These are phyloP conservation scores for Chlorella vulgaris DNA, from an alignment of 139 green algal genomes.

Conservation along the genomic window DNA sequence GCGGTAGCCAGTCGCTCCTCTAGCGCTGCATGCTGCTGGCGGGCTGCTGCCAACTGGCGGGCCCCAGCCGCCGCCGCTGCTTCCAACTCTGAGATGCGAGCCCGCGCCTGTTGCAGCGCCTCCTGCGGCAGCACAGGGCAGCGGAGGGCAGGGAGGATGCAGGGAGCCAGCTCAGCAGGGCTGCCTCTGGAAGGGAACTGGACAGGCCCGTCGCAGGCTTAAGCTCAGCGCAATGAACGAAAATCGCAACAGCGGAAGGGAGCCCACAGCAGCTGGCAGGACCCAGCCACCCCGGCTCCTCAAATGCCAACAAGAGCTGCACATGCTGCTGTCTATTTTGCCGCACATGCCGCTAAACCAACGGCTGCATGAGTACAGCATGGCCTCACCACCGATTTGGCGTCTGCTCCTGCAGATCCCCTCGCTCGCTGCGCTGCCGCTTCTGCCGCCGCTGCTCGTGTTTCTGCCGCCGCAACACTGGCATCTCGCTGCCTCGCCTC, in stretches of 20 bases:
- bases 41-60: constrained; percentile 8
- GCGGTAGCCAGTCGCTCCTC: constrained; percentile 7
- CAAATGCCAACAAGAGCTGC: not conserved
- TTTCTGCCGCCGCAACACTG: not conserved
- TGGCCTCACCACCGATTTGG: constrained; percentile 20
- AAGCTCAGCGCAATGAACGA: too few relatives aligned
- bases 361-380: too few relatives aligned
- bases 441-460: constrained; percentile 8
- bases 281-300: too few relatives aligned
- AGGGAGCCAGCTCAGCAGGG: not conserved
- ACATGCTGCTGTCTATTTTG: not conserved
- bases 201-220: not conserved
- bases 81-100: constrained; percentile 31
- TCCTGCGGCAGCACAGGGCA: not conserved
- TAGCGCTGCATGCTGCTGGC: not conserved
- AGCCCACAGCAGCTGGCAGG: too few relatives aligned
- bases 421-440: constrained; percentile 5
- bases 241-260: too few relatives aligned
- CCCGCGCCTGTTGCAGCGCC: not conserved
- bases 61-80: not conserved
- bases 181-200: not conserved
- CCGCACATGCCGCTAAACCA: not conserved
- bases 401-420: not conserved
- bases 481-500: not conserved
- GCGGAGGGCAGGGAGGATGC: not conserved